A percentile compares a stretch with the other conserved stretches of the same genome.
These are phyloP conservation scores for Cardamine resedifolia DNA, from an alignment of 345 rosid genomes.

Conservation along the genomic window DNA sequence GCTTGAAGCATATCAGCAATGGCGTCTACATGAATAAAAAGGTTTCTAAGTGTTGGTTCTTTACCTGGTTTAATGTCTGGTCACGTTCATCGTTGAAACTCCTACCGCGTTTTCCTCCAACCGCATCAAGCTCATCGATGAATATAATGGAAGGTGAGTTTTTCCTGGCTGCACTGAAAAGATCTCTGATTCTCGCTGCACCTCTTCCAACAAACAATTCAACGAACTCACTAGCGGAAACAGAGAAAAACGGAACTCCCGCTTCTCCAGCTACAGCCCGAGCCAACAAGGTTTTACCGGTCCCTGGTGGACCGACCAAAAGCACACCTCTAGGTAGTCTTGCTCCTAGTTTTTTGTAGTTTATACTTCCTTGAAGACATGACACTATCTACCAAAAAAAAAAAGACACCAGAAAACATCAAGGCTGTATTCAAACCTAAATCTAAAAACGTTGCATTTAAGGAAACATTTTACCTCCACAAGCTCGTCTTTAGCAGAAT, in stretches of 20 bases:
- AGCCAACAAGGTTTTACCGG: conserved; percentile 93
- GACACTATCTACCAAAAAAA: conserved; percentile 77
- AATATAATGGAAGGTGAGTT: conserved; percentile 86
- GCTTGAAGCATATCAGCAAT: not conserved
- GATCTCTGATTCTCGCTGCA: conserved; percentile 93
- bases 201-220: conserved; percentile 99
- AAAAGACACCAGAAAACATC: conserved; percentile 22
- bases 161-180: conserved; percentile 76
- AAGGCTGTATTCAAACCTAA: not conserved
- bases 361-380: conserved; percentile 90
- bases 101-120: conserved; percentile 96
- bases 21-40: not conserved
- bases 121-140: conserved; percentile 97
- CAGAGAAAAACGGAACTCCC: conserved; percentile 90
- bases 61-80: conserved; percentile 91
- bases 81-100: conserved; percentile 98
- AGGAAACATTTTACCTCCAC: conserved; percentile 57
- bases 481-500: conserved; percentile 87
- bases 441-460: not conserved
- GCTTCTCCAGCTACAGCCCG: conserved; percentile 99
- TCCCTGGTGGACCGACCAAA: conserved; percentile 96
- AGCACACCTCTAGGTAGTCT: conserved; percentile 87
- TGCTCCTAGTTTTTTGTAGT: conserved; percentile 84
- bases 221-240: conserved; percentile 96
- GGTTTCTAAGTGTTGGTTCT: conserved; percentile 4